phyloP scores from a whole-genome alignment of 2,329 filamentous ascomycete genomes.

The Sphaceloma murrayae region DNA sequence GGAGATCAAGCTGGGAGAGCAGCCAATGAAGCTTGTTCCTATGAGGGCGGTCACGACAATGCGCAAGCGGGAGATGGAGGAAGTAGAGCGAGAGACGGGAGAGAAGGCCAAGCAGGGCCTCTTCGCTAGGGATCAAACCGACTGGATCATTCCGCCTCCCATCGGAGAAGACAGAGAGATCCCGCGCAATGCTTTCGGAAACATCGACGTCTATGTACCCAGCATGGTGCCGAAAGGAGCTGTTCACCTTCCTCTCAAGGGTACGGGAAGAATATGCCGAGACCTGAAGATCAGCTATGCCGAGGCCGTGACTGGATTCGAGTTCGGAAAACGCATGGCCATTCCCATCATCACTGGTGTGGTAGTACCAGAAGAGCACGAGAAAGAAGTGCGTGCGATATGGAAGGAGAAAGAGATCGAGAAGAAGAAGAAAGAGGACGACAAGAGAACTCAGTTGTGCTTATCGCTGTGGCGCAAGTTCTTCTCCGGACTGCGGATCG shows the following conservation, averaged over 20 bases:
- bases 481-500: slow-evolving; percentile 72
- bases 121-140: slow-evolving; percentile 75
- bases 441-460: slow-evolving; percentile 66
- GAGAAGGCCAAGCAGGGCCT: slow-evolving; percentile 79
- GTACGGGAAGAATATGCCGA: slow-evolving; percentile 70
- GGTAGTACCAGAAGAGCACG: slow-evolving; percentile 73
- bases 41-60: slow-evolving; percentile 85
- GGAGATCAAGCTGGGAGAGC: slow-evolving; percentile 57
- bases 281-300: slow-evolving; percentile 79
- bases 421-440: slow-evolving; percentile 66
- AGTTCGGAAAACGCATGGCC: slow-evolving; percentile 89
- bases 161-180: slow-evolving; percentile 71
- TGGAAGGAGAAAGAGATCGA: slow-evolving; percentile 68
- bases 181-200: slow-evolving; percentile 89
- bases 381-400: slow-evolving; percentile 63
- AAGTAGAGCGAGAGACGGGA: slow-evolving; percentile 68
- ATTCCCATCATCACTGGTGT: slow-evolving; percentile 87
- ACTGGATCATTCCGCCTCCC: slow-evolving; percentile 87
- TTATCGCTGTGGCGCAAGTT: slow-evolving; percentile 78
- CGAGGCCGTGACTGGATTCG: slow-evolving; percentile 91
- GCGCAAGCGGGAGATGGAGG: slow-evolving; percentile 78
- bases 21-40: slow-evolving; percentile 76
- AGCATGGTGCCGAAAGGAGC: slow-evolving; percentile 86
- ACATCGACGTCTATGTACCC: slow-evolving; percentile 90
- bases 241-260: slow-evolving; percentile 70